Percentiles rank a stretch among this genome's conserved stretches.
Evolutionary conservation across 805 yeast genomes (phyloP).

Genomic region (Suhomyces emberorum): DNA sequence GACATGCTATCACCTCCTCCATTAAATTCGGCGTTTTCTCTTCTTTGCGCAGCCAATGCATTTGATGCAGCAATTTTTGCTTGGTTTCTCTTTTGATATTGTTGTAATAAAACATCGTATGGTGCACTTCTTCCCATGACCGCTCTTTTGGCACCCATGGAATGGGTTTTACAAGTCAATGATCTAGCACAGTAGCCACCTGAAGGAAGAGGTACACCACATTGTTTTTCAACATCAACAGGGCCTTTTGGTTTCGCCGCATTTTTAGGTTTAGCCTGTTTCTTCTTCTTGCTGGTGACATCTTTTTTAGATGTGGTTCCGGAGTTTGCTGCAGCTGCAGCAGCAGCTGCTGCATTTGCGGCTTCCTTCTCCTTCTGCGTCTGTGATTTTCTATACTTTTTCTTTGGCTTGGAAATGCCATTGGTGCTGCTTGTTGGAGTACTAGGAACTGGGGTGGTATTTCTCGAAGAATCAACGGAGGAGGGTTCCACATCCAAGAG

Average conservation of each 20-base stretch:
- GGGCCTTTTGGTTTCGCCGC: conserved; percentile 69
- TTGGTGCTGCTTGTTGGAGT: conserved; percentile 20
- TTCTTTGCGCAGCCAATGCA: conserved; percentile 73
- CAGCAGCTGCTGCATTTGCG: conserved; percentile 46
- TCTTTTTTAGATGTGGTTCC: conserved; percentile 3
- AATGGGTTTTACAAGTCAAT: conserved; percentile 93
- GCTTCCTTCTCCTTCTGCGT: conserved; percentile 45
- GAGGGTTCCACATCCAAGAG: conserved; percentile 33
- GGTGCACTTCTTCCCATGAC: conserved; percentile 93
- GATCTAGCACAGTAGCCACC: conserved; percentile 98
- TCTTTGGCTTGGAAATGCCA: conserved; percentile 30
- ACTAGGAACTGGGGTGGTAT: conserved; percentile 34
- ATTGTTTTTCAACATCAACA: conserved; percentile 88
- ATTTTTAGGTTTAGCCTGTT: conserved; percentile 35
- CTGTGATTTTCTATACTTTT: conserved; percentile 43
- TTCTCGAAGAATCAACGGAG: conserved; percentile 39
- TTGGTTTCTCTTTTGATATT: conserved; percentile 89
- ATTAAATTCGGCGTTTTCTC: conserved; percentile 54
- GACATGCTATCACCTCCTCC: conserved; percentile 20
- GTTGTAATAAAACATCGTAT: conserved; percentile 81
- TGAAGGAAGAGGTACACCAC: conserved; percentile 91
- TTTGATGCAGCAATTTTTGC: conserved; percentile 82
- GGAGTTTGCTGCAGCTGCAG: conserved; percentile 35
- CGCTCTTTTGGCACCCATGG: conserved; percentile 97
- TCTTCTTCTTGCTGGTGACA: conserved; percentile 23